Percentiles rank a stretch among this genome's conserved stretches.
Conservation (phyloP, 371 early-diverging fungal genomes). For the Lichtheimia ornata region DNA sequence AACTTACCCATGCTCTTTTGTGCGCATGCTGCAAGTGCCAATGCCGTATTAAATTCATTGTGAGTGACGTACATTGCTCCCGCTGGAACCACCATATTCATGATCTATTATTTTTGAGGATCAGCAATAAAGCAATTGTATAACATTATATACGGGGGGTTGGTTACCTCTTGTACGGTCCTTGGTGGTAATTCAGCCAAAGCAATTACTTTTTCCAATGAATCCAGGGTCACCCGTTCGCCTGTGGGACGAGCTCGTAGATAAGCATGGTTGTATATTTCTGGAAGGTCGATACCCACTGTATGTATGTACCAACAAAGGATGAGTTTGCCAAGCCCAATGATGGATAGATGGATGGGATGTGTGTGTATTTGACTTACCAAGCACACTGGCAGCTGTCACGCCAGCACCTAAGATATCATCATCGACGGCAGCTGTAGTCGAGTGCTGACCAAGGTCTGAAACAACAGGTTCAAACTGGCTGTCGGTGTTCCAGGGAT, state of each 20-base stretch:
- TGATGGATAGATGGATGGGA: not conserved
- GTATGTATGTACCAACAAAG: not conserved
- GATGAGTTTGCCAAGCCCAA: not conserved
- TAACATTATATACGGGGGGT: not conserved
- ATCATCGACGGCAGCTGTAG: constrained; percentile 19
- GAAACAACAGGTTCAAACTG: constrained; percentile 16
- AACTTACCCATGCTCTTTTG: constrained; percentile 75
- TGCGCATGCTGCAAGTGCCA: constrained; percentile 72
- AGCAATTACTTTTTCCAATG: constrained; percentile 27
- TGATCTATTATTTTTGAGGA: constrained; percentile 21
- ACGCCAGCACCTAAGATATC: constrained; percentile 21
- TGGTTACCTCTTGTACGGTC: constrained; percentile 39
- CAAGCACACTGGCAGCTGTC: constrained; percentile 31
- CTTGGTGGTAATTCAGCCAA: constrained; percentile 19
- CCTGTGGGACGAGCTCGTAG: constrained; percentile 43
- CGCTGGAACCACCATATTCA: constrained; percentile 45
- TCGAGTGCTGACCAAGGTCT: constrained; percentile 16
- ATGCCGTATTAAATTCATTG: constrained; percentile 69
- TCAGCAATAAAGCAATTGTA: not conserved
- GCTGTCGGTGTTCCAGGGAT: constrained; percentile 22
- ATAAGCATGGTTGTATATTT: constrained; percentile 50
- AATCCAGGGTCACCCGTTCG: constrained; percentile 45
- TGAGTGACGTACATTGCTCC: constrained; percentile 57
- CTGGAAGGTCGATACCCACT: constrained; percentile 51
- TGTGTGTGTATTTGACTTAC: too few relatives aligned